These are phyloP conservation scores for Yarrowia sp. DNA, from an alignment of 805 yeast genomes.

Conservation along the genomic window DNA sequence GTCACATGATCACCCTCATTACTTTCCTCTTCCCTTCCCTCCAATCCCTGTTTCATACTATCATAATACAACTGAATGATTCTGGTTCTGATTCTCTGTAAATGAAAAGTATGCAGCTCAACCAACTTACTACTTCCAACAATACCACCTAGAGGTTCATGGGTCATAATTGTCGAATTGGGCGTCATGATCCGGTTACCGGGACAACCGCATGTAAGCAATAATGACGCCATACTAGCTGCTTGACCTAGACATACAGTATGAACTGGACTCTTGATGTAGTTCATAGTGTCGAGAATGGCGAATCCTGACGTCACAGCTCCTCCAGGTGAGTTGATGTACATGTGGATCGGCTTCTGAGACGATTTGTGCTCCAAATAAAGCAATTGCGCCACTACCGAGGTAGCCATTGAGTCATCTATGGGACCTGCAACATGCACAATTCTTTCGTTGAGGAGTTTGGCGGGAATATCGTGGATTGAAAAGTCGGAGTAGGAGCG, in stretches of 20 bases:
- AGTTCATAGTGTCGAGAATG: slow-evolving; percentile 22
- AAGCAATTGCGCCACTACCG: slow-evolving; percentile 1
- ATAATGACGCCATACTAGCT: slow-evolving; percentile 5
- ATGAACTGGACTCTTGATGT: slow-evolving; percentile 12
- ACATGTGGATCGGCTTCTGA: slow-evolving; percentile 20
- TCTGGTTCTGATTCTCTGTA: background rate
- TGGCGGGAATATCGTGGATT: slow-evolving; percentile 15
- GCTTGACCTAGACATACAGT: slow-evolving; percentile 25
- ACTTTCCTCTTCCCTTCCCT: background rate
- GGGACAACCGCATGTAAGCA: slow-evolving; percentile 4
- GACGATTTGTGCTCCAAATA: slow-evolving; percentile 15
- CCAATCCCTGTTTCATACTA: background rate
- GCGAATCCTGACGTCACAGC: slow-evolving; percentile 20
- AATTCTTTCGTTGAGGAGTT: slow-evolving; percentile 10
- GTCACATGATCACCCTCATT: background rate
- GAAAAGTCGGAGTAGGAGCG: background rate
- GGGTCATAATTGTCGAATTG: slow-evolving; percentile 19
- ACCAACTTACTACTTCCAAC: slow-evolving; percentile 16
- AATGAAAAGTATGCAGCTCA: slow-evolving; percentile 16
- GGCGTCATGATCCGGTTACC: slow-evolving; percentile 16
- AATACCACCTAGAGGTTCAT: slow-evolving; percentile 21
- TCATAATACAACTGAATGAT: slow-evolving; percentile 19
- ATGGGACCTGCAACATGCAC: slow-evolving; percentile 15
- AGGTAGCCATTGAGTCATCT: slow-evolving; percentile 20
- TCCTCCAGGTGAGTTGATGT: slow-evolving; percentile 25